Percentiles rank a stretch among this genome's conserved stretches.
These are phyloP conservation scores for Calonectria henricotiae DNA, from an alignment of 2,329 filamentous ascomycete genomes.

Conservation along the genomic window DNA sequence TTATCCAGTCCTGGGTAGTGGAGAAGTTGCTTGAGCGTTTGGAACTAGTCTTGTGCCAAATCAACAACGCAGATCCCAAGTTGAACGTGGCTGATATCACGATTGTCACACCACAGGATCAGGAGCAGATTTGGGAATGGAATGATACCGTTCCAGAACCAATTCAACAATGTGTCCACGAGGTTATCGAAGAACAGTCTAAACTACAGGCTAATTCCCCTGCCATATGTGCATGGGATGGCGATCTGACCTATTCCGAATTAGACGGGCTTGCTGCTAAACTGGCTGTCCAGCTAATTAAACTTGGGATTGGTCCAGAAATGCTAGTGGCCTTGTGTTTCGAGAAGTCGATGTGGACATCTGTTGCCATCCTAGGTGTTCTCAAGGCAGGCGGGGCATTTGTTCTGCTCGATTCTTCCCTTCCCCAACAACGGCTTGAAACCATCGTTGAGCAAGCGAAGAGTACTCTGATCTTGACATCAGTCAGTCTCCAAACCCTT, in stretches of 20 bases:
- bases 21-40: not conserved
- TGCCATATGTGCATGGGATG: constrained; percentile 49
- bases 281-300: constrained; percentile 57
- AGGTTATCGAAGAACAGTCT: constrained; percentile 32
- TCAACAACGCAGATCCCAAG: not conserved
- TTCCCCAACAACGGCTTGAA: constrained; percentile 25
- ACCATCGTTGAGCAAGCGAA: constrained; percentile 21
- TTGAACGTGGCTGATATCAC: not conserved
- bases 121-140: constrained; percentile 36
- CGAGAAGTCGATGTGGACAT: constrained; percentile 47
- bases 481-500: not conserved
- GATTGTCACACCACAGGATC: not conserved
- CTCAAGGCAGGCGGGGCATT: constrained; percentile 48
- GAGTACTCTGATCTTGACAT: not conserved
- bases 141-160: constrained; percentile 31
- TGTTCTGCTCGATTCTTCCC: constrained; percentile 38
- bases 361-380: constrained; percentile 46
- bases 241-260: constrained; percentile 59
- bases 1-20: not conserved
- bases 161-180: constrained; percentile 44
- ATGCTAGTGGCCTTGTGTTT: constrained; percentile 42
- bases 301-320: constrained; percentile 51
- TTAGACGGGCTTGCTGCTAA: constrained; percentile 58
- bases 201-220: constrained; percentile 33
- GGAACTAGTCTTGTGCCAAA: not conserved